phyloP scores from a whole-genome alignment of 768 basidiomycete species.

The Calocybe indica region DNA sequence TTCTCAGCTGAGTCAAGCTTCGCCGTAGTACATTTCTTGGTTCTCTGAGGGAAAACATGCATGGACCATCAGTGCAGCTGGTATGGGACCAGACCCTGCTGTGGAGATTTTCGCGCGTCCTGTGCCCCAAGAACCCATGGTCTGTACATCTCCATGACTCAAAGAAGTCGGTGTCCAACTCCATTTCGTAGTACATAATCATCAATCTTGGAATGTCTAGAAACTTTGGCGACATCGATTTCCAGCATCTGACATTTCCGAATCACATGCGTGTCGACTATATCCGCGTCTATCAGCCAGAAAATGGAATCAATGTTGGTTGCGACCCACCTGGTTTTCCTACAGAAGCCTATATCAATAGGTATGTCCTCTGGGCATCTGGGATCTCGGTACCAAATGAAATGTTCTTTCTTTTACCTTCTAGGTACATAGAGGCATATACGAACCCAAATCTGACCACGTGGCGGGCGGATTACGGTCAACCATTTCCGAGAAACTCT shows the following conservation, averaged over 20 bases:
- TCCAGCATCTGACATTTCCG: constrained; percentile 61
- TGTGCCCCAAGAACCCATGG: constrained; percentile 80
- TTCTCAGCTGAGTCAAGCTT: not conserved
- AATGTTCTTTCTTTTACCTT: too few relatives aligned
- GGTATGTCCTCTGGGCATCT: constrained; percentile 22
- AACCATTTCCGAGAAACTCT: constrained; percentile 52
- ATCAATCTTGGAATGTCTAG: constrained; percentile 75
- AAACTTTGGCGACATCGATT: constrained; percentile 70
- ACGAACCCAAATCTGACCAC: not conserved
- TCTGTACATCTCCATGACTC: constrained; percentile 20
- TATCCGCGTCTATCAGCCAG: constrained; percentile 63
- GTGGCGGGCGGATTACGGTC: constrained; percentile 7
- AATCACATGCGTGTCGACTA: constrained; percentile 35
- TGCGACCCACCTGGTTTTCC: constrained; percentile 61
- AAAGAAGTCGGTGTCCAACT: constrained; percentile 10
- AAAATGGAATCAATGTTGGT: constrained; percentile 52
- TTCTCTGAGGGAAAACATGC: constrained; percentile 53
- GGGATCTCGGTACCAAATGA: not conserved
- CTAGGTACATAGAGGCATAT: not conserved
- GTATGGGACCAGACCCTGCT: constrained; percentile 51
- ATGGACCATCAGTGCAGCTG: constrained; percentile 71
- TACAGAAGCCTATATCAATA: constrained; percentile 59
- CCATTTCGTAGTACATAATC: constrained; percentile 62
- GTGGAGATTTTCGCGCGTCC: constrained; percentile 58
- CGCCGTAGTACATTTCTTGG: constrained; percentile 72